Evolutionary conservation across 441 rosid species (phyloP), one percentile per base, ranked within the genome.

Genomic region (Jatropha podagrica): DNA sequence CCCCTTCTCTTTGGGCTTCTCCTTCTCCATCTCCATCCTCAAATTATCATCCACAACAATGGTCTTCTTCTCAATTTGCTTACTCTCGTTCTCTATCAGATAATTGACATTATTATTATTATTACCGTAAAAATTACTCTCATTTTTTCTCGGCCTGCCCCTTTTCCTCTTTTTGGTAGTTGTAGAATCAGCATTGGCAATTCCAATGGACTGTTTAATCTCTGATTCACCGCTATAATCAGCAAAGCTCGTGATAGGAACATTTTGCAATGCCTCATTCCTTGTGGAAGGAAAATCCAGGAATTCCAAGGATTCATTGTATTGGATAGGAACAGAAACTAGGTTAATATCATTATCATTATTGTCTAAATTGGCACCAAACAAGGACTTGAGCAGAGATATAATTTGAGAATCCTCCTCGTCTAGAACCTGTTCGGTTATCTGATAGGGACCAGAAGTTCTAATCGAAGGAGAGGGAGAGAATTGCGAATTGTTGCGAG

Each of bases 71-170:
- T 78, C 83, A 49, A 58, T 41, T 41, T 20, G 44, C 70, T n/a
- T 59, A 26, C 26, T 66, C 62, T 54, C 69, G 32, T 0, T 32
- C 42, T 61, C n/a, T 10, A 14, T 61, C 42, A 61, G 18, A 15
- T 27, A 17, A 2, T 5, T 13, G 65, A 13, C 18, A 61, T 32
- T 61, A 61, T 2, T 23, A 7, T 23, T 51, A 38, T 23, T 38
- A 12, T 37, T 42, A 48, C 32, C 51, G 4, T 32, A 38, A 2
- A 68, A 42, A 68, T 60, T 20, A 71, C 48, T 77, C 75, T 77
- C 83, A 59, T 15, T 79, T 82, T 74, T 89, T 49, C 80, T 81
- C 8, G 96, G 92, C 73, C 94, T 85, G 60, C 97, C 96, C 79
- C 88, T 89, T 79, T 79, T 93, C 86, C 89, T 74, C 74, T 81